Base-by-base conservation (phyloP, 2,329 filamentous ascomycete genomes). In the Fusarium tuaranense region DNA sequence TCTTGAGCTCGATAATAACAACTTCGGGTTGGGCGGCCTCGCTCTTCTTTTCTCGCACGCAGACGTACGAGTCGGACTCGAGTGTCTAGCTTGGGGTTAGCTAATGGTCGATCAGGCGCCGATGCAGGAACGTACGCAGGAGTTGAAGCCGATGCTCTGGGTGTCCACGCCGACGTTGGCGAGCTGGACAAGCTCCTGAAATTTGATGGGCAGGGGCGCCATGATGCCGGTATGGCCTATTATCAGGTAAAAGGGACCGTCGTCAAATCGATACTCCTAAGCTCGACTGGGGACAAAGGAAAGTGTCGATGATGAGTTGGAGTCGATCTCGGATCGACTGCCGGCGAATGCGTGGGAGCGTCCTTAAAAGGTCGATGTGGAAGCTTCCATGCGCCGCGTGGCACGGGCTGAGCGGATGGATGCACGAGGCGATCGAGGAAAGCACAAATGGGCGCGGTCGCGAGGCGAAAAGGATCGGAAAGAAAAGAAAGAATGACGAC, bases 1-100 rank as follows among this genome's bases (percentile, higher is more conserved):
- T 97, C 86, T 98, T 98, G 82, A 99, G 93, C 85, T 99, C 94
- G 86, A 99, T 88, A 84, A 99, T 99, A 85, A 99, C 93, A 76
- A 99, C 96, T 86, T 98, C 95, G 76, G 95, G 94, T 79, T 94
- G 93, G 76, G 95, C 90, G 76, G 92, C 91, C 80, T 95, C 94
- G 83, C 90, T 92, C 84, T 95, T 93, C 88, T 97, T 96, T 87
- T 98, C 96, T 85, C 97, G 94, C 82, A 99, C 93, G 85, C 97
- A 99, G 80, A 99, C 94, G 86, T 93, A 99, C 83, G 93, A 91
- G 86, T 99, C 97, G 82, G 97, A 99, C 89, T 99, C 97, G 87
- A 99, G 91, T 84, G 97, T 99, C 95, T 98, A 78, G 32, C 46
- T 46, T 27, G 12, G 14, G 34, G 76, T 81, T 72, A 81, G 78